A percentile compares a stretch with the other conserved stretches of the same genome.
These are phyloP conservation scores for Punctularia strigosozonata DNA, from an alignment of 768 basidiomycete genomes.

Conservation along the genomic window DNA sequence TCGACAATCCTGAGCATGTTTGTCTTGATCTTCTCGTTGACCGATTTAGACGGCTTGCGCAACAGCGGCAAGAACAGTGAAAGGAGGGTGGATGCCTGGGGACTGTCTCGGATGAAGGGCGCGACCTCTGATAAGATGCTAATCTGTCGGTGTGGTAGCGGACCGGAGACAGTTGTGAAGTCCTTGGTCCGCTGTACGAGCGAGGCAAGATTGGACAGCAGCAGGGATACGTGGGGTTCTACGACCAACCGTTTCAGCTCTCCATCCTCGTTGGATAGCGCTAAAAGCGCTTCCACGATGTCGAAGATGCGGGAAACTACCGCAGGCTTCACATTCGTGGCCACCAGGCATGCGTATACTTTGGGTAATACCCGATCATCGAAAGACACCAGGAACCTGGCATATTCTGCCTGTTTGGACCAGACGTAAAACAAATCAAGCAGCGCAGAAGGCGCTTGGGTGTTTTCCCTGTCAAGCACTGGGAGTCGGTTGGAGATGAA, in stretches of 20 bases:
- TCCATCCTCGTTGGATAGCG: conserved; percentile 37
- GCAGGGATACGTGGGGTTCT: conserved; percentile 54
- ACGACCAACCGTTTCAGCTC: conserved; percentile 41
- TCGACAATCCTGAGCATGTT: conserved; percentile 65
- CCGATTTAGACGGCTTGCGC: conserved; percentile 58
- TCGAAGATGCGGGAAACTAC: conserved; percentile 80
- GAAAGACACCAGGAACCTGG: conserved; percentile 55
- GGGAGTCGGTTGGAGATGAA: conserved; percentile 80
- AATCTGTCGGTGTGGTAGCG: conserved; percentile 74
- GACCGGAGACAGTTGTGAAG: conserved; percentile 36
- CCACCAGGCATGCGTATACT: conserved; percentile 71
- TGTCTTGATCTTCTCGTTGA: conserved; percentile 80
- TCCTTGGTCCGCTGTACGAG: conserved; percentile 56
- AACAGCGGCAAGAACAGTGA: conserved; percentile 69
- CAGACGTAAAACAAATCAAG: conserved; percentile 79
- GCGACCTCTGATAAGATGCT: conserved; percentile 70
- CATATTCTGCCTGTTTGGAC: conserved; percentile 46
- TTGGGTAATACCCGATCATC: conserved; percentile 62
- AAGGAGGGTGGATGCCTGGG: conserved; percentile 65
- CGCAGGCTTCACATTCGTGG: conserved; percentile 74
- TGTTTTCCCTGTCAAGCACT: conserved; percentile 71
- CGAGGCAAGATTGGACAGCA: conserved; percentile 61
- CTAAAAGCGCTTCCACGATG: conserved; percentile 63
- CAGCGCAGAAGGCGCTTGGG: conserved; percentile 81
- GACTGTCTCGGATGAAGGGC: conserved; percentile 53